Evolutionary conservation across 208 protist species (phyloP).

Genomic region (Leptomonas seymouri): DNA sequence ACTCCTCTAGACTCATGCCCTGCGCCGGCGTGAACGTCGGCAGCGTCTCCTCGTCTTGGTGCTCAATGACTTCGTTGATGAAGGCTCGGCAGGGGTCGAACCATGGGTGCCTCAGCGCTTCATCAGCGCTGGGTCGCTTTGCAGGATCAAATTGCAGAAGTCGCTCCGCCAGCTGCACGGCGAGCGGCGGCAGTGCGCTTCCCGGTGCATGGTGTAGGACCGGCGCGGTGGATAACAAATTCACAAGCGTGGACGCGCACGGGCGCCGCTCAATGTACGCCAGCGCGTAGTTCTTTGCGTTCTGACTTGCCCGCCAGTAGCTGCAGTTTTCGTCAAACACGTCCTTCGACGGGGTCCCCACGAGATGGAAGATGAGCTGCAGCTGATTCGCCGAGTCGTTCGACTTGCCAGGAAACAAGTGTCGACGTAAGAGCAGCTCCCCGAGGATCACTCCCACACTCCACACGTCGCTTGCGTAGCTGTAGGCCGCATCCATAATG

Average conservation of each 20-base stretch:
- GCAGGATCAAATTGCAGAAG: conserved; percentile 86
- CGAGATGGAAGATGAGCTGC: conserved; percentile 90
- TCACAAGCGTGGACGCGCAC: conserved; percentile 51
- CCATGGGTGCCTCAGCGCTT: conserved; percentile 82
- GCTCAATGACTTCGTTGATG: conserved; percentile 76
- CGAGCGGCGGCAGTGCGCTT: conserved; percentile 26
- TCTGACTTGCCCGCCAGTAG: conserved; percentile 90
- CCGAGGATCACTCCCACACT: conserved; percentile 92
- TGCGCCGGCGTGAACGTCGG: conserved; percentile 59
- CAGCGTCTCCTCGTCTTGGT: conserved; percentile 58
- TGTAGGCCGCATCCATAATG: conserved; percentile 89
- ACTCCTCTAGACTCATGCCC: conserved; percentile 52
- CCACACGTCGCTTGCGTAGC: conserved; percentile 89
- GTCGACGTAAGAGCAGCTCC: conserved; percentile 88
- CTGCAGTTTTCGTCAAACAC: conserved; percentile 70
- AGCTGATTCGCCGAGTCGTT: conserved; percentile 96
- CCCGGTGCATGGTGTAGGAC: conserved; percentile 50
- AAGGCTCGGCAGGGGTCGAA: conserved; percentile 81
- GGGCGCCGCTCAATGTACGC: conserved; percentile 67
- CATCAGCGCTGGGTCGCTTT: conserved; percentile 76
- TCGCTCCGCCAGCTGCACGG: conserved; percentile 73
- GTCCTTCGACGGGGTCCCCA: conserved; percentile 93
- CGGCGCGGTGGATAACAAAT: conserved; percentile 53
- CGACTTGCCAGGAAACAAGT: conserved; percentile 92
- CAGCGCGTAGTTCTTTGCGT: conserved; percentile 84